Conservation (phyloP, 208 protist species). For the Leptomonas pyrrhocoris region DNA sequence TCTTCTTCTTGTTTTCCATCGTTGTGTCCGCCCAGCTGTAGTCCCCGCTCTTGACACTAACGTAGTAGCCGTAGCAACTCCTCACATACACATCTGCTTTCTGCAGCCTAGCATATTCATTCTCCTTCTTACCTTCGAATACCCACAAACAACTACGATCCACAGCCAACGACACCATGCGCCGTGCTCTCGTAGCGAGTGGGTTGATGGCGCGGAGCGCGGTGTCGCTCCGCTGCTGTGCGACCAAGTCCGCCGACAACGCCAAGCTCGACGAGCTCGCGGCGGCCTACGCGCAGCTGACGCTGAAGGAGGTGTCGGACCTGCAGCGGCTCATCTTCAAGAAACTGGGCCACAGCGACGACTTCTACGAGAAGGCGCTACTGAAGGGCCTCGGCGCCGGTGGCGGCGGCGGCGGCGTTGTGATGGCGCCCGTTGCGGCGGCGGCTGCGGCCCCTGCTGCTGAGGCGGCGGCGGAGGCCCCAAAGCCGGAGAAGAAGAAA, state of each 20-base stretch:
- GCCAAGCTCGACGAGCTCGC: constrained; percentile 82
- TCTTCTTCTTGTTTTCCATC: background rate
- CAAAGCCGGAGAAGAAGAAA: constrained; percentile 91
- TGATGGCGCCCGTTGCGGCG: constrained; percentile 24
- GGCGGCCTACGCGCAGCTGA: constrained; percentile 80
- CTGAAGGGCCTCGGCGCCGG: constrained; percentile 82
- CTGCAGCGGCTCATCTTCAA: constrained; percentile 91
- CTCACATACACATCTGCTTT: background rate
- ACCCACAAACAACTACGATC: background rate
- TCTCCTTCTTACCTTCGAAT: no score
- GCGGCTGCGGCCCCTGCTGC: constrained; percentile 39
- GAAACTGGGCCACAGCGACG: constrained; percentile 88
- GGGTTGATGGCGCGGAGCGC: constrained; percentile 22
- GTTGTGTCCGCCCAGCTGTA: background rate
- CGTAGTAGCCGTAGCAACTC: constrained; percentile 12
- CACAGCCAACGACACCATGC: constrained; percentile 28
- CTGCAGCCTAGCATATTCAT: no score
- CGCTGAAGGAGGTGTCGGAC: constrained; percentile 84
- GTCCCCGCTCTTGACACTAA: background rate
- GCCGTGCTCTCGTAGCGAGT: constrained; percentile 36
- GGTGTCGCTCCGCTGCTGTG: constrained; percentile 35
- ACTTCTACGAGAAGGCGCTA: constrained; percentile 92
- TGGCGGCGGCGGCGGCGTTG: constrained; percentile 61
- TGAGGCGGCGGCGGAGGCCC: constrained; percentile 49
- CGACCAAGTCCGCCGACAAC: constrained; percentile 34